Evolutionary conservation across 1,139 yeast genomes (phyloP).

Genomic region (Saccharomyces hybrid): DNA sequence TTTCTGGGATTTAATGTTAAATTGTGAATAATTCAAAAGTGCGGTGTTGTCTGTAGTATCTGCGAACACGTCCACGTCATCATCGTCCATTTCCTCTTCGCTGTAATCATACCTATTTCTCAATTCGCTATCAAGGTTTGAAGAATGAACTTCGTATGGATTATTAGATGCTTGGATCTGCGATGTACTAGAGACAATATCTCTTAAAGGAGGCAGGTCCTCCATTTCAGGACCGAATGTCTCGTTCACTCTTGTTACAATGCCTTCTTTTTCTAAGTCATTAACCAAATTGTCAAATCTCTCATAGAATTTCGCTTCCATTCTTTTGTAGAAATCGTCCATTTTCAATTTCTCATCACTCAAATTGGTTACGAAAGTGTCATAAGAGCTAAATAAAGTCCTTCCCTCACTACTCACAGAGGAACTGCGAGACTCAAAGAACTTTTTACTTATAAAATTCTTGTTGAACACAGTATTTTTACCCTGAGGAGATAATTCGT

Average conservation of each 20-base stretch:
- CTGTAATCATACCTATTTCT: conserved; percentile 22
- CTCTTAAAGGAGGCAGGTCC: background rate
- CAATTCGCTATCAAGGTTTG: background rate
- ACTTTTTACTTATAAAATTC: conserved; percentile 4
- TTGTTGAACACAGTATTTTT: background rate
- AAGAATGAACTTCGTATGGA: background rate
- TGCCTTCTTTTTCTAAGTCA: conserved; percentile 36
- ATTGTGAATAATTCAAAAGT: conserved; percentile 32
- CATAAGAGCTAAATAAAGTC: conserved; percentile 26
- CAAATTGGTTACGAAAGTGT: conserved; percentile 47
- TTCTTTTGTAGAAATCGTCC: conserved; percentile 50
- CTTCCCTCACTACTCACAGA: conserved; percentile 24
- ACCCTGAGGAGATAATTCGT: conserved; percentile 10
- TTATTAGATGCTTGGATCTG: background rate
- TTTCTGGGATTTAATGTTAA: conserved; percentile 34
- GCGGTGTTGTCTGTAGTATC: conserved; percentile 34
- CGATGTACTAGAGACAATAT: background rate
- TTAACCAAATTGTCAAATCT: conserved; percentile 45
- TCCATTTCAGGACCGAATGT: background rate
- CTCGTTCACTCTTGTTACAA: conserved; percentile 2
- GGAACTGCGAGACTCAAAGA: conserved; percentile 22
- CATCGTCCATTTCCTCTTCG: conserved; percentile 23
- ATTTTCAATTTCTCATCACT: conserved; percentile 51
- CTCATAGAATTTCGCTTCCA: conserved; percentile 43
- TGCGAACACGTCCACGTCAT: conserved; percentile 29